Conservation (phyloP, 116 monocot genomes). For the Phalaenopsis hybrid region DNA sequence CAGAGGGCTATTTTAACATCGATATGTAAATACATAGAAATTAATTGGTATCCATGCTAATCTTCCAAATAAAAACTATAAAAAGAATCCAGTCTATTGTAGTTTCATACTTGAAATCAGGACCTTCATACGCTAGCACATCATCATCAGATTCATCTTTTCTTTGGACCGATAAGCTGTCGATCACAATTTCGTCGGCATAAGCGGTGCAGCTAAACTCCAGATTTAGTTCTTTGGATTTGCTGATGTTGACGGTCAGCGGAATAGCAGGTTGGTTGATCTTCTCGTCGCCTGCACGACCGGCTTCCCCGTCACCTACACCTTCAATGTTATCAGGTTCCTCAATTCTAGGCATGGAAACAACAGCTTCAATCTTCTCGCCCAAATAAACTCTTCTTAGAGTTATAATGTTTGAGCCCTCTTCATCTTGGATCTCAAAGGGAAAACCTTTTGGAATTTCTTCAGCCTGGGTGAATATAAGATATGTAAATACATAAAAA, state of each 20-base stretch:
- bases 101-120: slow-evolving; percentile 68
- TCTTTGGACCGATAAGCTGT: slow-evolving; percentile 52
- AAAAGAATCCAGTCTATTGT: not conserved
- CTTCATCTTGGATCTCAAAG: slow-evolving; percentile 66
- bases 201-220: slow-evolving; percentile 84
- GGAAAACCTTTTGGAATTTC: slow-evolving; percentile 62
- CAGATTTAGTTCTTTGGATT: slow-evolving; percentile 37
- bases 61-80: not conserved
- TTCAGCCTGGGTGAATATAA: slow-evolving; percentile 27
- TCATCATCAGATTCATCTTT: slow-evolving; percentile 26
- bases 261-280: slow-evolving; percentile 51
- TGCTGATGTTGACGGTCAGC: slow-evolving; percentile 50
- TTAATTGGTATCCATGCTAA: too few species aligned
- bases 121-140: slow-evolving; percentile 68
- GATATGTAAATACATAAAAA: too few species aligned
- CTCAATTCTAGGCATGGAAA: slow-evolving; percentile 80
- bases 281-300: slow-evolving; percentile 10
- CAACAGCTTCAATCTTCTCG: slow-evolving; percentile 61
- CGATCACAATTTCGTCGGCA: slow-evolving; percentile 73
- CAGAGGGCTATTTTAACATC: too few species aligned
- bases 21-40: too few species aligned
- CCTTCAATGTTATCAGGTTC: slow-evolving; percentile 28
- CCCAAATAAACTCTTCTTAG: slow-evolving; percentile 52
- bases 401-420: slow-evolving; percentile 42
- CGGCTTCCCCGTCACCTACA: slow-evolving; percentile 16